A percentile compares a stretch with the other conserved stretches of the same genome.
These are phyloP conservation scores for Pelargonium australe DNA, from an alignment of 441 rosid genomes.

Conservation along the genomic window DNA sequence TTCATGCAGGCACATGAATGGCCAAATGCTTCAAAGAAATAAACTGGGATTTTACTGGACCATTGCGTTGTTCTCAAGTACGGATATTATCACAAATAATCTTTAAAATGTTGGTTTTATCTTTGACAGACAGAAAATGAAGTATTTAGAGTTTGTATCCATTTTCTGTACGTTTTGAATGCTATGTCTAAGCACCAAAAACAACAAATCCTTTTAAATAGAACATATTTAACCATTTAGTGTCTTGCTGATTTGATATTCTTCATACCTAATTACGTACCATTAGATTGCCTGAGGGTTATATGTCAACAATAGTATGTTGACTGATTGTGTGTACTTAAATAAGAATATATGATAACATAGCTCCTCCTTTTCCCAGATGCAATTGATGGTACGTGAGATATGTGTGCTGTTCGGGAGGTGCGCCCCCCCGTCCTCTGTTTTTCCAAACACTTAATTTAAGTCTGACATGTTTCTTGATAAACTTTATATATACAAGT, in stretches of 20 bases:
- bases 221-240: too few species aligned
- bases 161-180: background rate
- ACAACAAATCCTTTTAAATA: too few species aligned
- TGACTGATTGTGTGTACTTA: slow-evolving; percentile 15
- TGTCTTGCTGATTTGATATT: background rate
- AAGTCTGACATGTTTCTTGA: too few species aligned
- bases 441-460: background rate
- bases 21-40: slow-evolving; percentile 38
- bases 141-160: background rate
- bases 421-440: slow-evolving; percentile 36
- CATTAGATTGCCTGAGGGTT: background rate
- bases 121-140: background rate
- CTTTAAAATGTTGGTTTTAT: slow-evolving; percentile 18
- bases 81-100: slow-evolving; percentile 21
- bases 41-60: slow-evolving; percentile 25
- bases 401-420: slow-evolving; percentile 60
- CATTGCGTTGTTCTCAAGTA: slow-evolving; percentile 63
- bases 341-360: slow-evolving; percentile 40
- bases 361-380: slow-evolving; percentile 84
- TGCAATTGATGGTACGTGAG: slow-evolving; percentile 94
- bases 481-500: too few species aligned
- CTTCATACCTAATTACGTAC: background rate
- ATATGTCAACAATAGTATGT: background rate
- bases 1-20: slow-evolving; percentile 96
- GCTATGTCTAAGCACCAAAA: background rate